Evolutionary conservation across 2,329 filamentous ascomycete genomes (phyloP).

Genomic region (Colletotrichum sp.): DNA sequence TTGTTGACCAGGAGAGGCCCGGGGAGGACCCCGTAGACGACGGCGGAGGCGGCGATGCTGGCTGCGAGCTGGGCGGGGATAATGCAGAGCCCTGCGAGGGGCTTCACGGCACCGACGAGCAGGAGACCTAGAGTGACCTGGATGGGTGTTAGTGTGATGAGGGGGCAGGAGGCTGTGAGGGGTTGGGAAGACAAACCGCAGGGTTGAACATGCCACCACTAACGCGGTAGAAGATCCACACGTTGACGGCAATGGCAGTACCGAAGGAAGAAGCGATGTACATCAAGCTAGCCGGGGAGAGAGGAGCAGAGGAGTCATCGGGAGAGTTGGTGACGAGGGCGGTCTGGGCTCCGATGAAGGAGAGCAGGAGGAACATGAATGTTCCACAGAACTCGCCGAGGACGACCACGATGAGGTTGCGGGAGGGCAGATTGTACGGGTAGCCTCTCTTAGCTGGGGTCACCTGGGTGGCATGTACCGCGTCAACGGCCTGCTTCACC

Average conservation of each 20-base stretch:
- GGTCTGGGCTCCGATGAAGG: conserved; percentile 45
- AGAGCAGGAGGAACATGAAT: conserved; percentile 55
- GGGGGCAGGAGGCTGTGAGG: neutral
- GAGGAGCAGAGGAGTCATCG: neutral
- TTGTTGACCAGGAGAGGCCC: conserved; percentile 61
- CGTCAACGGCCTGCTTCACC: neutral
- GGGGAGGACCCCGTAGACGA: conserved; percentile 62
- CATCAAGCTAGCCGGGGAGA: conserved; percentile 32
- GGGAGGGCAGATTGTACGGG: neutral
- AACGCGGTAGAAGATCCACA: conserved; percentile 63
- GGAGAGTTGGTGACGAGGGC: conserved; percentile 37
- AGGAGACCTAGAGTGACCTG: conserved; percentile 62
- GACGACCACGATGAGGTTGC: conserved; percentile 43
- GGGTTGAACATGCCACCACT: conserved; percentile 59
- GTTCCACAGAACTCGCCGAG: conserved; percentile 58
- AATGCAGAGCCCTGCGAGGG: conserved; percentile 55
- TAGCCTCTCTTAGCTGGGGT: neutral
- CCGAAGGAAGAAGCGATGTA: conserved; percentile 56
- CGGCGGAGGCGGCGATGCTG: conserved; percentile 62
- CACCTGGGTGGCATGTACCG: neutral
- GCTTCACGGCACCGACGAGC: conserved; percentile 59
- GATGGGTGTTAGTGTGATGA: neutral
- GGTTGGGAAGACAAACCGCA: neutral
- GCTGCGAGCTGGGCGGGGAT: conserved; percentile 63
- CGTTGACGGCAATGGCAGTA: conserved; percentile 54